These are phyloP conservation scores for Camelina laxa DNA, from an alignment of 345 rosid genomes.

Conservation along the genomic window DNA sequence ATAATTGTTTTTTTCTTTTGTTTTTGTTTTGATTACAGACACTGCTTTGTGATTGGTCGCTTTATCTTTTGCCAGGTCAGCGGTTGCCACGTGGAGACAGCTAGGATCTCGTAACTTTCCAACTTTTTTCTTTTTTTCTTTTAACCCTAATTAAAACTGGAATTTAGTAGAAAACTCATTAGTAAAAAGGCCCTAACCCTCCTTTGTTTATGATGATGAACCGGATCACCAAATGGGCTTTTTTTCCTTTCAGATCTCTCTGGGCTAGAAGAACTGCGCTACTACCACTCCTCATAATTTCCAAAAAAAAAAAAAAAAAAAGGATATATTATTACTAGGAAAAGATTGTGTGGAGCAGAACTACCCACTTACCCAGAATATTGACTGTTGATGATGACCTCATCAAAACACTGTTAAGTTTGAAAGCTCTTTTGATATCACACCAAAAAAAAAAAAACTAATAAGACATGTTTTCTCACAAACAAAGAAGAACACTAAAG, in stretches of 20 bases:
- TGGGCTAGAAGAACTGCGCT: too few relatives aligned
- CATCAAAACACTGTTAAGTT: too few relatives aligned
- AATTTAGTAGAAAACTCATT: neutral
- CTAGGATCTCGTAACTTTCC: slow-evolving; percentile 1
- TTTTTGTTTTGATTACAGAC: neutral
- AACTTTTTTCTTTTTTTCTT: neutral
- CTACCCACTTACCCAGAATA: too few relatives aligned
- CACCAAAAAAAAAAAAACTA: neutral
- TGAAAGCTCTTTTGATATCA: neutral
- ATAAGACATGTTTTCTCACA: neutral
- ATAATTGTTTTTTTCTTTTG: neutral
- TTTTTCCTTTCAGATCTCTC: too few relatives aligned
- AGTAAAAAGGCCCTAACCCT: neutral
- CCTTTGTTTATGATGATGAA: too few relatives aligned
- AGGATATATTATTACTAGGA: too few relatives aligned
- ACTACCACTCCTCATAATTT: too few relatives aligned
- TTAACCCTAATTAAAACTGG: neutral
- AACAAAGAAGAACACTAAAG: neutral
- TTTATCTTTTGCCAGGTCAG: slow-evolving; percentile 38
- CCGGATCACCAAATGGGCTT: too few relatives aligned
- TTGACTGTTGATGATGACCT: too few relatives aligned
- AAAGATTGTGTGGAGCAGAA: too few relatives aligned
- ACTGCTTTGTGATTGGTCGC: slow-evolving; percentile 30
- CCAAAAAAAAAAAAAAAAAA: too few relatives aligned
- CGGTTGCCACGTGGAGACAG: slow-evolving; percentile 36